Base-by-base conservation (phyloP, 306 rosid species). In the Gastrolobium villosum region DNA sequence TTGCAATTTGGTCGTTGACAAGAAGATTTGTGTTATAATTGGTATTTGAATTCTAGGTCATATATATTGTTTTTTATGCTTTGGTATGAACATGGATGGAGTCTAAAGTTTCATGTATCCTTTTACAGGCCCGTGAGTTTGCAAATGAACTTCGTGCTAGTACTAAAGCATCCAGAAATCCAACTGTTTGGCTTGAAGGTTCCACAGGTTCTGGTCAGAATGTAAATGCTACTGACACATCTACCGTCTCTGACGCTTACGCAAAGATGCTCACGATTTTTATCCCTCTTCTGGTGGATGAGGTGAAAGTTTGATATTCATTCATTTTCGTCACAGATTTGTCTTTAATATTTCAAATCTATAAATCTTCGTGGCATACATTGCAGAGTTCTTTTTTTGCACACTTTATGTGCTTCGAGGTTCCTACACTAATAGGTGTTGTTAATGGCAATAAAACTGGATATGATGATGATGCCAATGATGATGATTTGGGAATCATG, bases 121-220 rank as follows among this genome's bases (percentile, higher is more conserved):
- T 53, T 80, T 82, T 74, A 50, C 87, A 93, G 98, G 99, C 99
- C 66, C 97, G 99, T 60, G 99, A 95, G 70, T 95, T 95, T 86
- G 99, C 99, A 79, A 95, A 91, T 80, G 99, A 95, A 86, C 99
- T 95, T 74, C 99, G 98, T 77, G 98, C 99, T 76, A 87, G 99
- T 77, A 95, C 98, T 57, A 95, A 95, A 85, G 98, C 97, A 54
- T 88, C 99, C n/a, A 89, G 93, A 87, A 95, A 87, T 83, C 95
- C 94, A 63, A 92, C 97, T 36, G 92, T 91, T 71, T 92, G 99
- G 99, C 99, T 95, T 75, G 99, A 95, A 86, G 96, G 88, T 64
- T 91, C 98, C 6, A 53, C 96, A 56, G 99, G 94, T 54, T 84
- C 98, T 80, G 94, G 97, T 83, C 98, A 93, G 82, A 95, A 86